These are phyloP conservation scores for Thinopyrum obtusiflorum DNA, from an alignment of 202 grass and related monocot species.

Conservation along the genomic window DNA sequence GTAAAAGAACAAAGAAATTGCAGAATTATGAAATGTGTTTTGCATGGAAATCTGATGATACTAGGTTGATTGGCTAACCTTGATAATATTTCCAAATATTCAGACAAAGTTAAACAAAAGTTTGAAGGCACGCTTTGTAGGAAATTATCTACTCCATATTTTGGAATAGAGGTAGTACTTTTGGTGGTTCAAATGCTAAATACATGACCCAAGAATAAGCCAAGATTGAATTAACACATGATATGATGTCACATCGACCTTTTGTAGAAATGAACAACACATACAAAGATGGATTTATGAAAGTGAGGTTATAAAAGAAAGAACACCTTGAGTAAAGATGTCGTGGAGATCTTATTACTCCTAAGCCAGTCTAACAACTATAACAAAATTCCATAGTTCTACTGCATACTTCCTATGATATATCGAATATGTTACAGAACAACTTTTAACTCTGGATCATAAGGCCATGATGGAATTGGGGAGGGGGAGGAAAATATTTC, in stretches of 20 bases:
- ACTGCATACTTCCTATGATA: neutral
- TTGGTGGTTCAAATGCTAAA: neutral
- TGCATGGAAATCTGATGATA: neutral
- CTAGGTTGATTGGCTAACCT: neutral
- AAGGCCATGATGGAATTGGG: neutral
- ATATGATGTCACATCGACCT: neutral
- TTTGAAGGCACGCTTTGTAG: neutral
- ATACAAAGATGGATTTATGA: neutral
- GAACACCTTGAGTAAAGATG: neutral
- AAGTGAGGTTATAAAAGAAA: conserved; percentile 1
- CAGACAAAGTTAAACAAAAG: neutral
- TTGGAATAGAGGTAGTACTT: neutral
- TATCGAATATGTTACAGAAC: neutral
- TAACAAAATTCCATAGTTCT: neutral
- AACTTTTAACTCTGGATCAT: conserved; percentile 1
- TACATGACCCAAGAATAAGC: too few relatives aligned
- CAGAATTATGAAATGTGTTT: neutral
- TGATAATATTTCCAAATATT: neutral
- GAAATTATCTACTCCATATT: neutral
- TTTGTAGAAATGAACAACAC: neutral
- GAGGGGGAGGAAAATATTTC: neutral
- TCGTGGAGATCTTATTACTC: conserved; percentile 2
- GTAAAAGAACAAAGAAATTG: neutral
- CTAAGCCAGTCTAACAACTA: conserved; percentile 19
- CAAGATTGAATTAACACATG: too few relatives aligned